Evolutionary conservation across 805 yeast genomes (phyloP).

Genomic region (Clavispora phyllophila): DNA sequence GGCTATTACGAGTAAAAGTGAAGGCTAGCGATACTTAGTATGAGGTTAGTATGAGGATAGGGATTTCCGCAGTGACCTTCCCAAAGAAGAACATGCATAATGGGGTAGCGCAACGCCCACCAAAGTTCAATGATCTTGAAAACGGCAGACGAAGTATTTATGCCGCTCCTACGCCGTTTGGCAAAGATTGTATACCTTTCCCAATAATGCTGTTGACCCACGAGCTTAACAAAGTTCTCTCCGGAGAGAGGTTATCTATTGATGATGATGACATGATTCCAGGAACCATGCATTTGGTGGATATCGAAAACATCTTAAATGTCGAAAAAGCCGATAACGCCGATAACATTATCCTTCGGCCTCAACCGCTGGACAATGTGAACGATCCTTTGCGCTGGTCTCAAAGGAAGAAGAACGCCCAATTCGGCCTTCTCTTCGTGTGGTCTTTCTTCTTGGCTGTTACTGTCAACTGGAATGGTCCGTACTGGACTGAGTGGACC

Average conservation of each 20-base stretch:
- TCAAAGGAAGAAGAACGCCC: slow-evolving; percentile 22
- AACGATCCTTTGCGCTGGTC: slow-evolving; percentile 35
- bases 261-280: slow-evolving; percentile 10
- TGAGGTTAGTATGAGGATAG: too few relatives aligned
- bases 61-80: too few relatives aligned
- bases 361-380: slow-evolving; percentile 30
- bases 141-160: too few relatives aligned
- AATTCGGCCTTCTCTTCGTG: slow-evolving; percentile 23
- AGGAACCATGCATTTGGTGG: slow-evolving; percentile 14
- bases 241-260: slow-evolving; percentile 4
- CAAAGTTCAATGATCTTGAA: too few relatives aligned
- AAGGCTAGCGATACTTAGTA: too few relatives aligned
- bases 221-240: slow-evolving; percentile 3
- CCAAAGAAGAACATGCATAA: too few relatives aligned
- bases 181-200: too few relatives aligned
- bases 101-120: too few relatives aligned
- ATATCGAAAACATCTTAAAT: slow-evolving; percentile 6
- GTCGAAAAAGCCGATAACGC: slow-evolving; percentile 7
- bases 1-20: too few relatives aligned
- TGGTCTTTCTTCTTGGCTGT: slow-evolving; percentile 31
- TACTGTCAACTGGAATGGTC: slow-evolving; percentile 29
- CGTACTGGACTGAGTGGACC: slow-evolving; percentile 32
- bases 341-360: slow-evolving; percentile 25
- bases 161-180: too few relatives aligned
- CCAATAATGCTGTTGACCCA: not conserved